Base-by-base conservation (phyloP, 805 yeast genomes). In the Yarrowia osloensis region DNA sequence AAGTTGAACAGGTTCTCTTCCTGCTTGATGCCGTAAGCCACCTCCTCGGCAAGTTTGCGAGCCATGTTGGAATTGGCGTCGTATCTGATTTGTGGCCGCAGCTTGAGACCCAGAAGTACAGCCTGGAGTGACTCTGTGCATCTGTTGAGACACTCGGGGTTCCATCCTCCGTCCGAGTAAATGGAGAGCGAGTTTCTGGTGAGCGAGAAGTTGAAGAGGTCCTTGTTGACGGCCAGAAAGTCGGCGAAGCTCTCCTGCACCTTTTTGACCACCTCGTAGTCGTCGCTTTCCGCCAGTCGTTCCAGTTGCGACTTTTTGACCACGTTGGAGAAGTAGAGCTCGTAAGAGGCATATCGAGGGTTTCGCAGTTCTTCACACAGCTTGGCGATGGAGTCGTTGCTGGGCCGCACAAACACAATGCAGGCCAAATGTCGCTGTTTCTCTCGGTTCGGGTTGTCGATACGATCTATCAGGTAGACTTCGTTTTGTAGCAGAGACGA, bases 221-320 rank as follows among this genome's bases (percentile, higher is more conserved):
- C 89, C 68, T 81, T 81, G 76, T 91, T 91, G 66, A 94, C 77
- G 8, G 90, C 86, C 69, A 85, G 81, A 74, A 88, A 93, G 76
- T 95, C 98, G 71, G 88, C 90, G 74, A 91, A 95, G 44, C 93
- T 74, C 74, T 95, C 99, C 65, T 88, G 86, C 4, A 95, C 91
- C 68, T 84, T 84, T 5, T 82, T 79, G 11, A 95, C 89, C 11
- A 86, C 85, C 74, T 94, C 98, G 72, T 87, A 81, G 73, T 90
- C 95, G 76, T 95, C 99, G 2, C 90, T 84, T 76, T 91, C 97
- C 0, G 99, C 98, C 55, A 95, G 75, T 62, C 90, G 82, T 75
- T 95, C 99, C 71, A 95, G 76, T 70, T 90, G 89, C 28, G 87
- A 81, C 77, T 94, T 95, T 63, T 86, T 81, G 33, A 93, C 82